These are phyloP conservation scores for Colletotrichum camelliae DNA, from an alignment of 2,329 filamentous ascomycete species.

Conservation along the genomic window DNA sequence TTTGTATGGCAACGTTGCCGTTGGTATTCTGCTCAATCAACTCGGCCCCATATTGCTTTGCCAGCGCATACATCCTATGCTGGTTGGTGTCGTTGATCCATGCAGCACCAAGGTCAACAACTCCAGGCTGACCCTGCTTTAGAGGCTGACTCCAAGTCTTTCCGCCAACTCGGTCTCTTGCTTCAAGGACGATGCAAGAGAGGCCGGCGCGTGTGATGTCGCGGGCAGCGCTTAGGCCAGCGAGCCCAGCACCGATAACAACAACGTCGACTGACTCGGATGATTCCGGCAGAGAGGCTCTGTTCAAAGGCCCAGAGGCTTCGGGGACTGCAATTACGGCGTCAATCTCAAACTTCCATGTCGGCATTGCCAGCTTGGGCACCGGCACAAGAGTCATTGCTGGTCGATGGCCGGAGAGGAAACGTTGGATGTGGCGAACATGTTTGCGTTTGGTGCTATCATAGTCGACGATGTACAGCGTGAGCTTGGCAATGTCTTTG, in stretches of 20 bases:
- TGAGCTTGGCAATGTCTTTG: conserved; percentile 45
- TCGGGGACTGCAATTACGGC: conserved; percentile 36
- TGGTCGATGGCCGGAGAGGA: conserved; percentile 43
- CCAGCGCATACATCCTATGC: conserved; percentile 45
- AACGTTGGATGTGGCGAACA: conserved; percentile 39
- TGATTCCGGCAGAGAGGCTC: not conserved
- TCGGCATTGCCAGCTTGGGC: conserved; percentile 39
- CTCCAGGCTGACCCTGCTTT: conserved; percentile 30
- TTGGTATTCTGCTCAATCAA: conserved; percentile 52
- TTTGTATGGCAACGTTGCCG: conserved; percentile 48
- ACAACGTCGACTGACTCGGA: conserved; percentile 30
- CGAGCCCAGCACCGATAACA: conserved; percentile 52
- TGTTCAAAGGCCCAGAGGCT: not conserved
- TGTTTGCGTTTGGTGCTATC: conserved; percentile 40
- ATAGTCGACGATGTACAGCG: conserved; percentile 49
- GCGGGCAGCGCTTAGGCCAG: conserved; percentile 40
- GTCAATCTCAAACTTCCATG: conserved; percentile 49
- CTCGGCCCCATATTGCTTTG: conserved; percentile 44
- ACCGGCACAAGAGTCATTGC: conserved; percentile 49
- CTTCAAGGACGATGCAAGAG: conserved; percentile 51
- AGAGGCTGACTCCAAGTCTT: conserved; percentile 50
- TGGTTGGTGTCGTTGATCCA: conserved; percentile 67
- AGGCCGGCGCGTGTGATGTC: conserved; percentile 39
- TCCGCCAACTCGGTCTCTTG: conserved; percentile 54
- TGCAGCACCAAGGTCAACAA: conserved; percentile 59